Conservation (phyloP, 2,329 filamentous ascomycete species). For the Monosporascus cannonballus region DNA sequence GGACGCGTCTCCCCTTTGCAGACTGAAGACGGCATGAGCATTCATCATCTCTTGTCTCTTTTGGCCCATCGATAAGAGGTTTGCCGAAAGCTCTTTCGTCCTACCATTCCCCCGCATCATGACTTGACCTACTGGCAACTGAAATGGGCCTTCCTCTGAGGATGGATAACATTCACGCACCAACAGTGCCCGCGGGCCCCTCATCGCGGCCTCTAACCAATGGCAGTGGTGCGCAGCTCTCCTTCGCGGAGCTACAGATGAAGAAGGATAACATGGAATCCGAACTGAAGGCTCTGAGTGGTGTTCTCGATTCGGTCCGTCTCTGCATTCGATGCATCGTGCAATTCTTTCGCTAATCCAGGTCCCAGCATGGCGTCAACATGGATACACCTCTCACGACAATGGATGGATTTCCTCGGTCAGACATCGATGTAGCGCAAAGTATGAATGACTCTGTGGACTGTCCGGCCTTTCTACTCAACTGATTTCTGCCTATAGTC, state of each 20-base stretch:
- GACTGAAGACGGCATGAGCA: not conserved
- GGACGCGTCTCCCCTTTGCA: not conserved
- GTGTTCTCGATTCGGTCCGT: constrained; percentile 81
- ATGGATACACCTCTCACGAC: constrained; percentile 89
- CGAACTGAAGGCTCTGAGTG: constrained; percentile 77
- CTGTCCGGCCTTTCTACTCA: not conserved
- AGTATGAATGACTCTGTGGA: constrained; percentile 47
- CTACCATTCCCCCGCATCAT: constrained; percentile 6
- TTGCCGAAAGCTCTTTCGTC: not conserved
- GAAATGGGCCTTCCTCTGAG: constrained; percentile 30
- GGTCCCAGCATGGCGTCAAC: constrained; percentile 72
- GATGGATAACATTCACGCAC: constrained; percentile 54
- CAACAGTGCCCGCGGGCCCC: constrained; percentile 66
- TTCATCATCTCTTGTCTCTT: not conserved
- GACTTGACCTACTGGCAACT: constrained; percentile 10
- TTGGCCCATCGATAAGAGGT: no score
- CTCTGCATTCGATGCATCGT: constrained; percentile 2
- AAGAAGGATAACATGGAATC: constrained; percentile 82
- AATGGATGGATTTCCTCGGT: constrained; percentile 83
- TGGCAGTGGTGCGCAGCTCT: constrained; percentile 57
- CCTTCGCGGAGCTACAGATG: constrained; percentile 72
- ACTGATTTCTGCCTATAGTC: constrained; percentile 45
- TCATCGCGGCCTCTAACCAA: constrained; percentile 56
- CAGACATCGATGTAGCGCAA: constrained; percentile 91
- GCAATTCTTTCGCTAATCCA: constrained; percentile 9